phyloP scores from a whole-genome alignment of 2,329 filamentous ascomycete genomes.

The Drechslerella dactyloides region DNA sequence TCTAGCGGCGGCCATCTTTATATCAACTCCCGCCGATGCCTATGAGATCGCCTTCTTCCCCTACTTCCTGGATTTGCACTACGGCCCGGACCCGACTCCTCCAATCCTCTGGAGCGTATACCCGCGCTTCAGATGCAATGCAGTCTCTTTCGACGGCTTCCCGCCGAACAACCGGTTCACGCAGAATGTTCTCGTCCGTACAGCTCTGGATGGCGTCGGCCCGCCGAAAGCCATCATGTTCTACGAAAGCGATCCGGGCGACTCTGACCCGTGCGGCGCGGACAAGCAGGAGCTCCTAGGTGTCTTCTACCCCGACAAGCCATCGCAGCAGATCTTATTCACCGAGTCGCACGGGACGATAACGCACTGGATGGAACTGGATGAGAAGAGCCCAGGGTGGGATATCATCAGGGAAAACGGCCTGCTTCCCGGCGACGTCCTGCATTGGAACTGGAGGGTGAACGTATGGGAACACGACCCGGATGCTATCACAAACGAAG shows the following conservation, averaged over 20 bases:
- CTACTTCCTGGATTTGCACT: neutral
- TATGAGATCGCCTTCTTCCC: slow-evolving; percentile 29
- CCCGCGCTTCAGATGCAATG: slow-evolving; percentile 24
- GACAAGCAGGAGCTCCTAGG: neutral
- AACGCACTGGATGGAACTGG: slow-evolving; percentile 19
- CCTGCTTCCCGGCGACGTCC: neutral
- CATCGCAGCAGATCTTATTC: slow-evolving; percentile 1
- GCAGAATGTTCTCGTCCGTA: slow-evolving; percentile 15
- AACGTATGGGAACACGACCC: neutral
- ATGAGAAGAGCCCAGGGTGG: slow-evolving; percentile 5
- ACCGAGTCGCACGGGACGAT: neutral
- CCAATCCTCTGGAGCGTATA: slow-evolving; percentile 18
- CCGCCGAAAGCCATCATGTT: slow-evolving; percentile 23
- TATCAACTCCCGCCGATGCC: neutral
- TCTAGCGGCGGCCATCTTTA: neutral
- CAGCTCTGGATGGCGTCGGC: neutral
- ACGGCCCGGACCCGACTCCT: neutral
- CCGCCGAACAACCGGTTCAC: neutral
- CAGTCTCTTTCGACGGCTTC: slow-evolving; percentile 7
- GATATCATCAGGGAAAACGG: neutral
- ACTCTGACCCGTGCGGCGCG: neutral
- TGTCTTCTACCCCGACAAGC: neutral
- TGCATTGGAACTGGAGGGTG: neutral
- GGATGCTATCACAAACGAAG: neutral
- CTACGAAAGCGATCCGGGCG: neutral